A percentile compares a stretch with the other conserved stretches of the same genome.
These are phyloP conservation scores for Penicillium lagena DNA, from an alignment of 495 filamentous ascomycete genomes.

Conservation along the genomic window DNA sequence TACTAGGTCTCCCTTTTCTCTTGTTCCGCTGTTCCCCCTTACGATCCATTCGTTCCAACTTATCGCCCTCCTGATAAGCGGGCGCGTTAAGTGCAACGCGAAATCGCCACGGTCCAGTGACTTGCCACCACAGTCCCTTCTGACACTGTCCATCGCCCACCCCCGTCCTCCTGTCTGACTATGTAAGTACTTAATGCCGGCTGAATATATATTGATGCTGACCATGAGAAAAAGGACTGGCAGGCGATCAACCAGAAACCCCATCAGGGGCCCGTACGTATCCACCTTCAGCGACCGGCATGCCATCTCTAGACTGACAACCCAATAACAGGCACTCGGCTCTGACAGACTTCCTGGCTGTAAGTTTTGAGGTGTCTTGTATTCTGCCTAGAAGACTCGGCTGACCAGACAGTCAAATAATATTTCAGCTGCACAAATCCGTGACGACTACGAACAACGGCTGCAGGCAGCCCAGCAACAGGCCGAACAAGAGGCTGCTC, in stretches of 20 bases:
- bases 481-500: constrained; percentile 9
- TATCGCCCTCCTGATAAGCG: background rate
- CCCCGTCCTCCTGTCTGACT: background rate
- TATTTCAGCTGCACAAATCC: constrained; percentile 78
- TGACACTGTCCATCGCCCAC: no score
- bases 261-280: constrained; percentile 57
- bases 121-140: constrained; percentile 5
- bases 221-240: constrained; percentile 25
- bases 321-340: constrained; percentile 53
- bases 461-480: constrained; percentile 26
- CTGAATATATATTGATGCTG: constrained; percentile 1
- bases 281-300: background rate
- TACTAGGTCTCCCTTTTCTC: background rate
- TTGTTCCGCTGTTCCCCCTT: background rate
- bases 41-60: constrained; percentile 3
- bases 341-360: constrained; percentile 74
- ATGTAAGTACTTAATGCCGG: background rate
- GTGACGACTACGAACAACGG: constrained; percentile 52
- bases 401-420: constrained; percentile 63
- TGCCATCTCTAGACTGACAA: constrained; percentile 7
- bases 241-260: constrained; percentile 38
- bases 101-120: constrained; percentile 40
- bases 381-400: background rate
- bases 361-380: constrained; percentile 27
- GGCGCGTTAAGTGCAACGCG: constrained; percentile 45